A percentile compares a stretch with the other conserved stretches of the same genome.
Evolutionary conservation across 2,329 filamentous ascomycete genomes (phyloP).

Genomic region (Cladosporium sp.): DNA sequence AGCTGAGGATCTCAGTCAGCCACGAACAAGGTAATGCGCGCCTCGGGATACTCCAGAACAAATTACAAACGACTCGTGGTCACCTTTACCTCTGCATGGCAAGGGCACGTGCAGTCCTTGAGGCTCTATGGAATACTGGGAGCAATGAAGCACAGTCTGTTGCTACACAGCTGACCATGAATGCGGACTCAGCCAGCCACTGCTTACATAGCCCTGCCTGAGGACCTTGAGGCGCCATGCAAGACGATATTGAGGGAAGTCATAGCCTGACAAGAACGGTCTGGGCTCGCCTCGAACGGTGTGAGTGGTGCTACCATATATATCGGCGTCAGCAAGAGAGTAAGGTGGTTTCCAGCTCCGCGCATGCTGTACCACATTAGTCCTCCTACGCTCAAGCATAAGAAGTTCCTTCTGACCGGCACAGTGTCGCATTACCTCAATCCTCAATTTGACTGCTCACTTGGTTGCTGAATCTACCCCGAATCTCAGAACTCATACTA

Average conservation of each 20-base stretch:
- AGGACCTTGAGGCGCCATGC: neutral
- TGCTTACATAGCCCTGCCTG: neutral
- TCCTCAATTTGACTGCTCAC: neutral
- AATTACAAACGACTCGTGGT: neutral
- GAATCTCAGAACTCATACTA: neutral
- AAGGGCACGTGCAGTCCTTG: neutral
- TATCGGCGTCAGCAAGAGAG: neutral
- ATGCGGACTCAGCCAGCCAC: neutral
- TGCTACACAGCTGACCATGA: neutral
- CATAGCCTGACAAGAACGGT: neutral
- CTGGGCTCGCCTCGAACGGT: neutral
- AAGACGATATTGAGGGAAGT: neutral
- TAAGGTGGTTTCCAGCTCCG: neutral
- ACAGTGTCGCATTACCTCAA: neutral
- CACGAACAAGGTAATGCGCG: neutral
- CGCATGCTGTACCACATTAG: neutral
- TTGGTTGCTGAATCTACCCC: neutral
- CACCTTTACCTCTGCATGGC: neutral
- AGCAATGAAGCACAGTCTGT: neutral
- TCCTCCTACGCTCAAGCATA: neutral
- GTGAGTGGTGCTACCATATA: neutral
- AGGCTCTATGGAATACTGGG: neutral
- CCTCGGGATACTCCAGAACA: neutral
- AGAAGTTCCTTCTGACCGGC: neutral
- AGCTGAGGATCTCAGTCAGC: constrained; percentile 5